A percentile compares a stretch with the other conserved stretches of the same genome.
Evolutionary conservation across 306 rosid genomes (phyloP).

Genomic region (Dalbergia cochinchinensis): DNA sequence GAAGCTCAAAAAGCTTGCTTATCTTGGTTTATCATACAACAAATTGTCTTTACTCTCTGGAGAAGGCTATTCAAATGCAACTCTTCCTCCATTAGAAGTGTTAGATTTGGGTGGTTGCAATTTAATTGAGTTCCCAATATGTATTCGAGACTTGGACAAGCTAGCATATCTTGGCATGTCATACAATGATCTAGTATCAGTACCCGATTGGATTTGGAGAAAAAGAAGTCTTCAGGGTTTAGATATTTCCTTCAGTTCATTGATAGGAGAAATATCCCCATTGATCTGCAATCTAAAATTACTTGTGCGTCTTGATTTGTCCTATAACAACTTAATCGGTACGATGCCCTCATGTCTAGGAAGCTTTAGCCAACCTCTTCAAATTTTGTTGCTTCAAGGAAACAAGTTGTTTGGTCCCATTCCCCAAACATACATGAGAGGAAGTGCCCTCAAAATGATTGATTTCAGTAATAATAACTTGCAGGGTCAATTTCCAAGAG

Average conservation of each 20-base stretch:
- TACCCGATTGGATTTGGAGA: conserved; percentile 41
- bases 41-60: too few relatives aligned
- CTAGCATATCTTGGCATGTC: neutral
- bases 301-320: conserved; percentile 33
- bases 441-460: neutral
- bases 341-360: conserved; percentile 39
- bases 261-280: conserved; percentile 38
- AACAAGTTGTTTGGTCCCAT: conserved; percentile 28
- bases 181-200: neutral
- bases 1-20: neutral
- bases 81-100: too few relatives aligned
- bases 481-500: conserved; percentile 52
- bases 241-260: neutral
- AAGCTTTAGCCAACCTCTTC: conserved; percentile 7
- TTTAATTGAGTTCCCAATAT: neutral
- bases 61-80: too few relatives aligned
- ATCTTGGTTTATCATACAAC: too few relatives aligned
- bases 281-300: conserved; percentile 40
- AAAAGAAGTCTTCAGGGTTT: neutral
- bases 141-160: neutral
- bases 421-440: conserved; percentile 25
- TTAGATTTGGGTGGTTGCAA: too few relatives aligned
- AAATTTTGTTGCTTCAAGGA: neutral
- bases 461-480: conserved; percentile 41
- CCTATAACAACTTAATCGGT: conserved; percentile 30